Evolutionary conservation across 225 moss, liverwort and hornwort species (phyloP).

Genomic region (Bryoerythrophyllum caledonicum): DNA sequence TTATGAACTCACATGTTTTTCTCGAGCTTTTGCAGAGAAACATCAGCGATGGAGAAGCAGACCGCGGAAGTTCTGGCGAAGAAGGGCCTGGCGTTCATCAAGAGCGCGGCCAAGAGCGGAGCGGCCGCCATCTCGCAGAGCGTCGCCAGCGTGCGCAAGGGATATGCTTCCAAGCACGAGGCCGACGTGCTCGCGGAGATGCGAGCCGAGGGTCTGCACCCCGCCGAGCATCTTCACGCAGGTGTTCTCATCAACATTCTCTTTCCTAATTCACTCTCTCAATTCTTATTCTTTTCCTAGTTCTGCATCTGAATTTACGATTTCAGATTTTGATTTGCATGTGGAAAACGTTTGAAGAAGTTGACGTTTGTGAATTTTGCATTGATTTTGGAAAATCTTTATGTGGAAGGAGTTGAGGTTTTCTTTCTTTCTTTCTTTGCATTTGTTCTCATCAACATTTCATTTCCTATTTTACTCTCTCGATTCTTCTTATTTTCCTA

Average conservation of each 20-base stretch:
- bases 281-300: no score
- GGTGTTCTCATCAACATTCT: not conserved
- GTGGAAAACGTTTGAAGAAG: not conserved
- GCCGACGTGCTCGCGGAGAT: slow-evolving; percentile 56
- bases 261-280: no score
- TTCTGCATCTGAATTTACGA: no score
- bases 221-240: slow-evolving; percentile 38
- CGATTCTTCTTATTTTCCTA: no score
- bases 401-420: not conserved
- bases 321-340: no score
- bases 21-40: not conserved
- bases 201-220: slow-evolving; percentile 44
- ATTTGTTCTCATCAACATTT: no score
- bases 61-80: slow-evolving; percentile 45
- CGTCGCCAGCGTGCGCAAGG: slow-evolving; percentile 54
- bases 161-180: slow-evolving; percentile 79
- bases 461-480: no score
- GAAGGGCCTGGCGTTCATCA: slow-evolving; percentile 73
- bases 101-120: slow-evolving; percentile 68
- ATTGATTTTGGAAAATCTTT: no score
- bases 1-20: not conserved
- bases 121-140: slow-evolving; percentile 59
- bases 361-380: not conserved
- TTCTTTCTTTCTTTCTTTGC: no score
- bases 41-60: slow-evolving; percentile 30